Evolutionary conservation across 78 protist species (phyloP), one percentile per base, ranked within the genome.

Genomic region (Isochrysis galbana): DNA sequence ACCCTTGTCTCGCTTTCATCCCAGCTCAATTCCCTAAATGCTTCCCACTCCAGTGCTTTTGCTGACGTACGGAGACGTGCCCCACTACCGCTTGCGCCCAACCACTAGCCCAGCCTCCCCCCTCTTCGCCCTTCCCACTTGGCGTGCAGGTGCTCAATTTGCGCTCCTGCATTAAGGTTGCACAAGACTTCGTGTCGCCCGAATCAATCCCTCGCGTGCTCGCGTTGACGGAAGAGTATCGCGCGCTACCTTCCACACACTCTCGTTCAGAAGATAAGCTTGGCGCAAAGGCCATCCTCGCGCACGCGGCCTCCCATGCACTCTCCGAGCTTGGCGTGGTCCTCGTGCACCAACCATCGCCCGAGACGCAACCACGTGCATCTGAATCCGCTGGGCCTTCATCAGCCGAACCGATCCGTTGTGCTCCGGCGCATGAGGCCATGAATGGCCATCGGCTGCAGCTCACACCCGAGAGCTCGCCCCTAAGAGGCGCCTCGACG

Each of bases 121-220:
- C n/a, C n/a, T n/a, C n/a, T n/a, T n/a, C n/a, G n/a, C n/a, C n/a
- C n/a, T n/a, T n/a, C n/a, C n/a, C n/a, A n/a, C n/a, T n/a, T n/a
- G n/a, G n/a, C n/a, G n/a, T n/a, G n/a, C n/a, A 61, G 74, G 74
- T 77, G 84, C 46, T 77, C 84, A 80, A 80, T 38, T 0, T 80
- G 41, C 51, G 88, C 88, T 0, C 48, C 23, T 80, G 41, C 23
- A 80, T 80, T 54, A 80, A 80, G 54, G 54, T 80, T 10, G 88
- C 88, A 38, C 26, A 25, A 26, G 88, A 80, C 54, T 80, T 80
- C 55, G 88, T 80, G 32, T 77, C 86, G 29, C 86, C 86, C 0
- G 48, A 77, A 34, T 3, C 14, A 29, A 5, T 41, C n/a, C n/a
- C 3, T 3, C 48, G 46, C 48, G 36, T 44, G 48, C 86, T 77